Evolutionary conservation across 805 yeast species (phyloP), one percentile per base, ranked within the genome.

Genomic region (Sugiyamaella qingdaonensis): DNA sequence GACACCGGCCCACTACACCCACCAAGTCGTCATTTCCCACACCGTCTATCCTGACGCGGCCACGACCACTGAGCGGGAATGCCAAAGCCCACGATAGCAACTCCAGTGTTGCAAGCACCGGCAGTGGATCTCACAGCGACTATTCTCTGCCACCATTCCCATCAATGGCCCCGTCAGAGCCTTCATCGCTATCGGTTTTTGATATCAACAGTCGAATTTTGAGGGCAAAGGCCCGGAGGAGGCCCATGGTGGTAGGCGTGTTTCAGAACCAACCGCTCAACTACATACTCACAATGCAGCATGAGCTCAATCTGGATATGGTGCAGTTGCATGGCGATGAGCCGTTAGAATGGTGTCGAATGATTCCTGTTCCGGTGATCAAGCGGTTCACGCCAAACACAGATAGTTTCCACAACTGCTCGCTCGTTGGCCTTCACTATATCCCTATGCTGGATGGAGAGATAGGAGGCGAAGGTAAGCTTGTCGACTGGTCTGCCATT

Each of bases 291-390:
- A 53, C 59, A 9, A 61, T 77, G 1, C 67, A 67, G 33, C 58
- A 64, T 1, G 76, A 74, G 7, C 67, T 84, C 13, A 71, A 72
- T 0, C 64, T 90, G 2, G 98, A 94, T 67, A 71, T 88, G 24
- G 86, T 94, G 1, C 99, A 94, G 66, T 70, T 94, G 10, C 99
- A 94, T 67, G 99, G 98, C 9, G 75, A 80, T 27, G 85, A 84
- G 57, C 78, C 81, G 13, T 67, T 75, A 14, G 77, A 73, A 37
- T 80, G 76, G 67, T 69, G 78, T 37, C 24, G 52, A 29, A 49
- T 60, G 54, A 65, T 68, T 37, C 68, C 63, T 1, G 73, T 75
- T 45, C 95, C 96, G 0, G 80, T 88, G 9, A 85, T 92, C 54
- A 78, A 86, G 46, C 73, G 97, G 53, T 85, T 80, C 61, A 81